Percentiles rank a stretch among this genome's conserved stretches.
Evolutionary conservation across 2,329 filamentous ascomycete species (phyloP).

Genomic region (Cladosporium sphaerospermum): DNA sequence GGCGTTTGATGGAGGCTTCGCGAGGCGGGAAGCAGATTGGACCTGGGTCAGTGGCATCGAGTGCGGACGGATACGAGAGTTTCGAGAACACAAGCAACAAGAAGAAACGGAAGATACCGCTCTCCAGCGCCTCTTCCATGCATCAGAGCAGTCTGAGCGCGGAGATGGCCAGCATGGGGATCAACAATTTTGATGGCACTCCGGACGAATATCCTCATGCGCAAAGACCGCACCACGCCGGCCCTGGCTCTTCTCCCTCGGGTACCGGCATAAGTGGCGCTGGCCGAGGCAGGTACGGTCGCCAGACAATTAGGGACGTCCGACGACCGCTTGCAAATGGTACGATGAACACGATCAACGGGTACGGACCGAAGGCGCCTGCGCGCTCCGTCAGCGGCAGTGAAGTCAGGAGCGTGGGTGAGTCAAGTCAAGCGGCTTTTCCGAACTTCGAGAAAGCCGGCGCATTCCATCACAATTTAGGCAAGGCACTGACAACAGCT

Average conservation of each 20-base stretch:
- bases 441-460: not conserved
- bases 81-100: slow-evolving; percentile 99
- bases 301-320: slow-evolving; percentile 41
- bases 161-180: slow-evolving; percentile 59
- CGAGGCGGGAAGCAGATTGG: slow-evolving; percentile 24
- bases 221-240: slow-evolving; percentile 50
- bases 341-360: slow-evolving; percentile 37
- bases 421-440: not conserved
- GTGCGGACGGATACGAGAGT: slow-evolving; percentile 85
- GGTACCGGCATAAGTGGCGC: slow-evolving; percentile 74
- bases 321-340: slow-evolving; percentile 39
- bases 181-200: slow-evolving; percentile 36
- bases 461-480: not conserved
- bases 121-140: slow-evolving; percentile 63
- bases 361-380: slow-evolving; percentile 10
- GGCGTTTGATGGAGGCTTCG: slow-evolving; percentile 31
- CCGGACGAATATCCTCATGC: slow-evolving; percentile 39
- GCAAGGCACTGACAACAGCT: not conserved
- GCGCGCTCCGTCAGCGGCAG: slow-evolving; percentile 8
- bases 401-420: slow-evolving; percentile 9
- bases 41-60: slow-evolving; percentile 57
- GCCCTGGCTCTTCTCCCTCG: slow-evolving; percentile 33
- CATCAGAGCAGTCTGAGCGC: slow-evolving; percentile 55
- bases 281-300: slow-evolving; percentile 76
- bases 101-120: slow-evolving; percentile 97